Conservation (phyloP, 345 rosid species). For the Syzygium grande region DNA sequence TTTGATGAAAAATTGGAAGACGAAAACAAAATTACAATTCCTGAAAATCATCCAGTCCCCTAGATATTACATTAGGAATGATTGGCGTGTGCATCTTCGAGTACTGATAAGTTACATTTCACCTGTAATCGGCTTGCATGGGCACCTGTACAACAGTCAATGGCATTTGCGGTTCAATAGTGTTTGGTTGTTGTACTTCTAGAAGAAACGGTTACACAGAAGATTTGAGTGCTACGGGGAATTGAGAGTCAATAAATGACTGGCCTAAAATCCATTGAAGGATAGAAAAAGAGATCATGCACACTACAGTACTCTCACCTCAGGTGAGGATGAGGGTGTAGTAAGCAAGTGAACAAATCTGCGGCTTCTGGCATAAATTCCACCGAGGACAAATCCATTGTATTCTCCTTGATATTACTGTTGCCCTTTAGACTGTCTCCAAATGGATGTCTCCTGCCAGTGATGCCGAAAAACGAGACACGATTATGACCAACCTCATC, state of each 20-base stretch:
- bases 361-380: constrained; percentile 68
- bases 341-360: constrained; percentile 53
- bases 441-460: constrained; percentile 82
- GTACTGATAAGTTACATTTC: neutral
- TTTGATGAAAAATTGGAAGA: neutral
- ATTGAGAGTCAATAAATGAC: neutral
- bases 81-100: neutral
- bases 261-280: neutral
- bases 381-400: constrained; percentile 51
- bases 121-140: neutral
- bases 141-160: neutral
- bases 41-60: neutral
- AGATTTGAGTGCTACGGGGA: neutral
- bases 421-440: constrained; percentile 83
- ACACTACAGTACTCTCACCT: constrained; percentile 26
- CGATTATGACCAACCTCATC: constrained; percentile 87
- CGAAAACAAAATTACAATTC: neutral
- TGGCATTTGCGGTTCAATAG: neutral
- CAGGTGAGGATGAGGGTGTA: constrained; percentile 57
- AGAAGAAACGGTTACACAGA: neutral
- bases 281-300: neutral
- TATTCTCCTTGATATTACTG: constrained; percentile 59
- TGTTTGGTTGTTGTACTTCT: neutral
- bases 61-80: neutral
- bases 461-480: constrained; percentile 65